phyloP scores from a whole-genome alignment of 176 grass and related monocot species.

The Phyllostachys edulis region DNA sequence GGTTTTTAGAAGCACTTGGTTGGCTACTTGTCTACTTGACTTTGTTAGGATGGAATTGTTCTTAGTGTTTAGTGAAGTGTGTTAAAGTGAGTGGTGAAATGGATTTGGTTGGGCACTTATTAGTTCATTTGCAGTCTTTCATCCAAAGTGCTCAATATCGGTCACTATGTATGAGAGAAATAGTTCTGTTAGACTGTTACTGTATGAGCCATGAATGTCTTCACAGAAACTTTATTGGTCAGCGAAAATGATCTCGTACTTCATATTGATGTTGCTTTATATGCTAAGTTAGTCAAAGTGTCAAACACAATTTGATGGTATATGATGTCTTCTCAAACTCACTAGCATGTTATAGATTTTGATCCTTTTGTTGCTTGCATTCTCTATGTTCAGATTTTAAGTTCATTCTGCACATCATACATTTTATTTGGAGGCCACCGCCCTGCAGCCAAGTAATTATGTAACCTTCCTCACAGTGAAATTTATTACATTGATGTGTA shows the following conservation, averaged over 20 bases:
- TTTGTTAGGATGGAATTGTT: too few species aligned
- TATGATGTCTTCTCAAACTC: not conserved
- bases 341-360: not conserved
- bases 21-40: too few species aligned
- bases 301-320: not conserved
- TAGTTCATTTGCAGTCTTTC: not conserved
- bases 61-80: too few species aligned
- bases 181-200: not conserved
- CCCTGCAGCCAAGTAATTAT: not conserved
- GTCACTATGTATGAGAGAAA: not conserved
- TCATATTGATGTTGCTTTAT: conserved; percentile 2
- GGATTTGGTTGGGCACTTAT: not conserved
- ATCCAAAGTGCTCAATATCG: conserved; percentile 14
- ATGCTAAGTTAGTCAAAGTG: not conserved
- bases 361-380: not conserved
- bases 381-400: too few species aligned
- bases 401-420: conserved; percentile 1
- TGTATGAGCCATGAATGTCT: not conserved
- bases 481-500: too few species aligned
- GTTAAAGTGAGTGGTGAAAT: conserved; percentile 2
- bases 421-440: conserved; percentile 1
- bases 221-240: not conserved
- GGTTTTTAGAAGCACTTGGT: too few species aligned
- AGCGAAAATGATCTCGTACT: not conserved
- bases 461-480: conserved; percentile 31